Evolutionary conservation across 2,329 filamentous ascomycete genomes (phyloP).

Genomic region (Diaporthe sp.): DNA sequence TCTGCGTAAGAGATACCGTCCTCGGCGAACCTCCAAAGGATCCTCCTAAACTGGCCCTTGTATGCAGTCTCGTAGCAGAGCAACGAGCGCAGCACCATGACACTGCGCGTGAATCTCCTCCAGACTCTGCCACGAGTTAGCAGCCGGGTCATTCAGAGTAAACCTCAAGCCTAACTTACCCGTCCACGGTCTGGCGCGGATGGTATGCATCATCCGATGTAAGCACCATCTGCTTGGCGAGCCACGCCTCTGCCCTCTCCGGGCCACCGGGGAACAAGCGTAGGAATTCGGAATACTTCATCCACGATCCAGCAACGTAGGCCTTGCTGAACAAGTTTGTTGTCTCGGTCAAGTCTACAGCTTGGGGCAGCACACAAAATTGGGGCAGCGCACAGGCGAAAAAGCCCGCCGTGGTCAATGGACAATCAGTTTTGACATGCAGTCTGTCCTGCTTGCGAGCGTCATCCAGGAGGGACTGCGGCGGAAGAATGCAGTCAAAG

Average conservation of each 20-base stretch:
- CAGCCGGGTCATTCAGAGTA: not conserved
- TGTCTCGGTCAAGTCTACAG: not conserved
- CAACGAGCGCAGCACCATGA: constrained; percentile 68
- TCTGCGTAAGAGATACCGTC: constrained; percentile 74
- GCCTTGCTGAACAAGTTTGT: constrained; percentile 67
- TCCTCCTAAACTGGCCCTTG: constrained; percentile 65
- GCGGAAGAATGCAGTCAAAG: constrained; percentile 75
- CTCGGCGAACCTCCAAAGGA: constrained; percentile 67
- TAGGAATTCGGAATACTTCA: constrained; percentile 13
- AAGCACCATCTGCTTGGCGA: not conserved
- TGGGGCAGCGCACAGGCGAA: constrained; percentile 11
- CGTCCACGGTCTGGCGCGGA: constrained; percentile 18
- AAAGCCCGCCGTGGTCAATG: not conserved
- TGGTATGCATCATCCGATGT: constrained; percentile 16
- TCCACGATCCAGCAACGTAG: constrained; percentile 52
- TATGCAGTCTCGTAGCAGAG: constrained; percentile 70
- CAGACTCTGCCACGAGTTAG: not conserved
- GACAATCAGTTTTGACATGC: constrained; percentile 6
- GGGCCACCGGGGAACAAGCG: constrained; percentile 7
- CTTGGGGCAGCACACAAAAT: not conserved
- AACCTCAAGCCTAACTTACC: not conserved
- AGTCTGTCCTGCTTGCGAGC: not conserved
- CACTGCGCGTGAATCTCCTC: constrained; percentile 4
- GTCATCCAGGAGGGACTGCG: not conserved
- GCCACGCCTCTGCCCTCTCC: constrained; percentile 76